phyloP scores from a whole-genome alignment of 192 early-diverging fungal species.

The Umbelopsis sp. region DNA sequence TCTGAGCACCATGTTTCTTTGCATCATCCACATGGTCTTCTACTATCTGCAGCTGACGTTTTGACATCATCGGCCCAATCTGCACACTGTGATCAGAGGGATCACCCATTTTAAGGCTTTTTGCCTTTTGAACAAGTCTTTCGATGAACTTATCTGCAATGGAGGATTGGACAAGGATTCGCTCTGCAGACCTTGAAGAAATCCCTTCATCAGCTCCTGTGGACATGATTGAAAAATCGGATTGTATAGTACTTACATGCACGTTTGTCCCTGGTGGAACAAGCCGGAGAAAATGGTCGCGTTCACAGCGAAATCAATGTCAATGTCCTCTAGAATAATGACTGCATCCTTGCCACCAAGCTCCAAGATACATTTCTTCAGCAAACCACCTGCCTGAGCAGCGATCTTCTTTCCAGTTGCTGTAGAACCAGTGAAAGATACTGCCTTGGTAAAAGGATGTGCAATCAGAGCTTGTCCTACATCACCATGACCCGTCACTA shows the following conservation, averaged over 20 bases:
- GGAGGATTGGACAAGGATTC: slow-evolving; percentile 57
- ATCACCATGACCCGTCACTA: slow-evolving; percentile 6
- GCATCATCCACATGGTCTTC: slow-evolving; percentile 58
- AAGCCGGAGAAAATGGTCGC: slow-evolving; percentile 48
- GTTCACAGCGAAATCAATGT: slow-evolving; percentile 51
- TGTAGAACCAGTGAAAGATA: slow-evolving; percentile 63
- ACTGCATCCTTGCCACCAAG: slow-evolving; percentile 69
- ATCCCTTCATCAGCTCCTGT: no score
- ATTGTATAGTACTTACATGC: slow-evolving; percentile 44
- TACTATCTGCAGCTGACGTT: slow-evolving; percentile 61
- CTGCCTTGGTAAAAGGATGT: slow-evolving; percentile 1
- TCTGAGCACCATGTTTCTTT: background rate
- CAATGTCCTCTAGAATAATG: slow-evolving; percentile 54
- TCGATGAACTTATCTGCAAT: slow-evolving; percentile 54
- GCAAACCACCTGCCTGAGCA: slow-evolving; percentile 42
- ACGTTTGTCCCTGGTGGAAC: slow-evolving; percentile 68
- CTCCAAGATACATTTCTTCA: slow-evolving; percentile 63
- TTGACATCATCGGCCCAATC: slow-evolving; percentile 56
- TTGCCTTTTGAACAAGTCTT: slow-evolving; percentile 35
- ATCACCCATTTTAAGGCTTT: slow-evolving; percentile 52
- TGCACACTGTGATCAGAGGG: slow-evolving; percentile 46
- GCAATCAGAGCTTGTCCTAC: slow-evolving; percentile 3
- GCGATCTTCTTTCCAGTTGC: slow-evolving; percentile 50
- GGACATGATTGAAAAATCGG: no score
- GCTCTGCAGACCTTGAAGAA: slow-evolving; percentile 20